phyloP scores from a whole-genome alignment of 2,329 filamentous ascomycete genomes.

The Lachnellula occidentalis region DNA sequence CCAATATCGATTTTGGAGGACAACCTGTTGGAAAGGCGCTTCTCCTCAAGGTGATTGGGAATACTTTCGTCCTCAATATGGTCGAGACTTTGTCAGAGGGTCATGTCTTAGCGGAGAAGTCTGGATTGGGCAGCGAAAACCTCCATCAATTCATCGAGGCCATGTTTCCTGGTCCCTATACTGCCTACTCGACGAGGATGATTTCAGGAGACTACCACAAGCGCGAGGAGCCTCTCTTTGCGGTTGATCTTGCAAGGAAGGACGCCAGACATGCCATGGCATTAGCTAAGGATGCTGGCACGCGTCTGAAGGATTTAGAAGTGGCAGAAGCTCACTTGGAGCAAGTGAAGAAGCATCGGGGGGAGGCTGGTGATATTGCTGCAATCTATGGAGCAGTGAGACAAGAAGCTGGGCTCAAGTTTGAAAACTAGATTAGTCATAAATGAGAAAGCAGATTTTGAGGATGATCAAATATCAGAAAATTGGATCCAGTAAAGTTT shows the following conservation, averaged over 20 bases:
- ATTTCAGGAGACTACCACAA: constrained; percentile 68
- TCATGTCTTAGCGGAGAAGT: constrained; percentile 73
- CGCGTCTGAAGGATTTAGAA: constrained; percentile 58
- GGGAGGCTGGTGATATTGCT: constrained; percentile 70
- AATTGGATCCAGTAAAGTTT: too few species aligned
- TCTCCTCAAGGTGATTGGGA: constrained; percentile 75
- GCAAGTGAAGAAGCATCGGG: constrained; percentile 62
- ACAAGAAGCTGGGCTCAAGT: constrained; percentile 67
- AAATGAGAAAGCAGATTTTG: not conserved
- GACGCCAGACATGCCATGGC: constrained; percentile 70
- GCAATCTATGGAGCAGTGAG: constrained; percentile 78
- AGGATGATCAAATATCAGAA: too few species aligned
- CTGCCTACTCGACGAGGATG: constrained; percentile 72
- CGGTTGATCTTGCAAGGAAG: constrained; percentile 76
- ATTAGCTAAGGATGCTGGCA: constrained; percentile 58
- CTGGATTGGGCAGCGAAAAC: constrained; percentile 64
- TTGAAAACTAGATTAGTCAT: constrained; percentile 50
- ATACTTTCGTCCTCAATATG: constrained; percentile 76
- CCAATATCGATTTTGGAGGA: constrained; percentile 64
- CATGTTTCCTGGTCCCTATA: constrained; percentile 71
- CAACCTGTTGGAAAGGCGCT: constrained; percentile 62
- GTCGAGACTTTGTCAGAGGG: constrained; percentile 71
- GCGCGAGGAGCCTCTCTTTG: constrained; percentile 74
- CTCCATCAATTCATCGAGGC: constrained; percentile 66
- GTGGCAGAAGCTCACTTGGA: constrained; percentile 64